Evolutionary conservation across 768 basidiomycete genomes (phyloP), one percentile per base, ranked within the genome.

Genomic region (Termitomyces sp.): DNA sequence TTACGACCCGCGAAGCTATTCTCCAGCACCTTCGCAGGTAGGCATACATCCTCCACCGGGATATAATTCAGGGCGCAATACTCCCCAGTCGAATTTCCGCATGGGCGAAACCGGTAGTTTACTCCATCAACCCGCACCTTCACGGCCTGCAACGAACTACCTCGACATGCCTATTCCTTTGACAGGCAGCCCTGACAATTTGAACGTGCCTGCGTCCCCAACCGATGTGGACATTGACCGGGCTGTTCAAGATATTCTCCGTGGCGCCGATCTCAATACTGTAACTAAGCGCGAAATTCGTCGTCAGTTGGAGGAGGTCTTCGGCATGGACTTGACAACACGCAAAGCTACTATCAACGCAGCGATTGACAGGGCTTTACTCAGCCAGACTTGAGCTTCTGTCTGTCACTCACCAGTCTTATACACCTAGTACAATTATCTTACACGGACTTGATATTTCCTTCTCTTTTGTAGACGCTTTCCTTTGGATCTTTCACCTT

Each of bases 231-330:
- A 93, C 33, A 78, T 95, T n/a, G 90, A 93, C 48, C 79, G 78
- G 15, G 84, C 87, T 1, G 89, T 96, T 3, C 83, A 90, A 63
- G 82, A 86, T 18, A 81, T 97, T 44, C 77, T 98, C 57, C 83
- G 82, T 18, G 75, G 79, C 15, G 93, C 94, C 1, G 94, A 98
- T 75, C 79, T 99, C 55, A 93, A 94, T 70, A 86, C 86, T 12
- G 82, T 97, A 60, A 98, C 96, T 55, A 98, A 98, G 79, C 87
- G 96, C 66, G 91, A 89, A 66, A 89, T 99, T 55, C 84, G 96
- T 42, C 81, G 87, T 59, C 85, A 87, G 69, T 78, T 99, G 39
- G 96, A 98, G 74, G 86, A 86, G 62, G 82, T 81, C 62, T 97
- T 90, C 70, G 89, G 89, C 38, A 85, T 88, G 77, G 91, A 91